Conservation (phyloP, 495 filamentous ascomycete genomes). For the Lineolata rhizophorae region DNA sequence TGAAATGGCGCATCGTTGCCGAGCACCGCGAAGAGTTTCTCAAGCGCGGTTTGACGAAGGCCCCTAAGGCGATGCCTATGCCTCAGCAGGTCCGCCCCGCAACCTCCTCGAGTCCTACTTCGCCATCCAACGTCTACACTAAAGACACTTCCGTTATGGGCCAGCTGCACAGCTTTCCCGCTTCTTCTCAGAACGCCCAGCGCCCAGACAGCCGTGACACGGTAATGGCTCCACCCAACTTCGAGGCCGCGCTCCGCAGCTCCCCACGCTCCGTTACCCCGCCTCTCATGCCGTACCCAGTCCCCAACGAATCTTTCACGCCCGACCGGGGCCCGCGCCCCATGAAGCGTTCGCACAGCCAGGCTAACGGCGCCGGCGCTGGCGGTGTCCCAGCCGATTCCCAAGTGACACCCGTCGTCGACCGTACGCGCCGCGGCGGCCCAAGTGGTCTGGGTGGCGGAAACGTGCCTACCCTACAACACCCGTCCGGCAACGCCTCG, state of each 20-base stretch:
- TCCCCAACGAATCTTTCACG: constrained; percentile 28
- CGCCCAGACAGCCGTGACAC: background rate
- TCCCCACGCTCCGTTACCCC: constrained; percentile 25
- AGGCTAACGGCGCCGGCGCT: constrained; percentile 14
- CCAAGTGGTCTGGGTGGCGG: constrained; percentile 10
- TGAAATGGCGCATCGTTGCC: constrained; percentile 87
- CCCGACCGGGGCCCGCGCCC: constrained; percentile 30
- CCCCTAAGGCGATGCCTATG: constrained; percentile 9
- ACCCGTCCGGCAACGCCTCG: constrained; percentile 5
- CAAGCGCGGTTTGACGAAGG: constrained; percentile 25
- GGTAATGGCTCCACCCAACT: background rate
- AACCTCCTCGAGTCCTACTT: no score
- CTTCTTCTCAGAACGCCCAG: background rate
- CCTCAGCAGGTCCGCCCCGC: no score
- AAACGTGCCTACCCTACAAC: background rate
- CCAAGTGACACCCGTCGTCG: constrained; percentile 9
- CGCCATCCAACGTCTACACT: no score
- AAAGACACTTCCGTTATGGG: no score
- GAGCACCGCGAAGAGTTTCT: constrained; percentile 59
- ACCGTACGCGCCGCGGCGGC: constrained; percentile 5
- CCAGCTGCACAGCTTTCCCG: background rate
- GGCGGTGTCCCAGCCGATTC: constrained; percentile 9
- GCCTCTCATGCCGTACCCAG: constrained; percentile 19
- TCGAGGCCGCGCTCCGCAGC: background rate
- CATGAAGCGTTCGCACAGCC: constrained; percentile 23